Evolutionary conservation across 305 asterid genomes (phyloP), one percentile per base, ranked within the genome.

Genomic region (Fraxinus nigra): DNA sequence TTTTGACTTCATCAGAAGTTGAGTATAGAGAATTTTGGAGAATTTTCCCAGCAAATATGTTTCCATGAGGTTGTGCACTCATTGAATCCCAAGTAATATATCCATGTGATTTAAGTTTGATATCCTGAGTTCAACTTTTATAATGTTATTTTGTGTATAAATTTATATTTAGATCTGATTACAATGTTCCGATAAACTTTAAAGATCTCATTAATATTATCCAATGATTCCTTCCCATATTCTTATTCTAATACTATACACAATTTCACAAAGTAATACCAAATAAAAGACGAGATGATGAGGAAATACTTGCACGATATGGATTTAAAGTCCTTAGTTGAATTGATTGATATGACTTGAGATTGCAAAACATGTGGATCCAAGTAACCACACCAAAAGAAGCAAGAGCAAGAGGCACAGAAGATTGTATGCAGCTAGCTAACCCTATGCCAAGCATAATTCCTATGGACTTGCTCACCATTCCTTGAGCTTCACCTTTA

Each of bases 401-500:
- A 85, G 94, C 93, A 82, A 95, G 97, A 82, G 97, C 91, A 73
- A 93, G 93, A 83, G 97, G 88, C 1, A 94, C 92, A 70, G 99
- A 95, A 90, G 98, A 92, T 79, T 91, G 97, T 75, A 91, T 89
- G 79, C 85, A 88, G 84, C 88, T 94, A 77, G 97, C 97, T 81
- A 95, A 59, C 48, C 90, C 96, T 88, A 95, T 95, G 88, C 98
- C 99, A 75, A 94, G 93, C 93, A 87, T 85, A 76, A 95, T 95
- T 81, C 99, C 99, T 37, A 94, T 67, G 82, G 93, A 92, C 89
- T 94, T 95, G 98, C 98, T 95, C 92, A 95, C 96, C 99, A 95
- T 95, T 86, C 99, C 99, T 86, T 94, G 99, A 87, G 98, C 97
- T 90, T 95, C 99, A 85, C 99, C 98, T 88, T 94, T 94, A n/a